phyloP scores from a whole-genome alignment of 2,329 filamentous ascomycete species.

The Claviceps digitariae region DNA sequence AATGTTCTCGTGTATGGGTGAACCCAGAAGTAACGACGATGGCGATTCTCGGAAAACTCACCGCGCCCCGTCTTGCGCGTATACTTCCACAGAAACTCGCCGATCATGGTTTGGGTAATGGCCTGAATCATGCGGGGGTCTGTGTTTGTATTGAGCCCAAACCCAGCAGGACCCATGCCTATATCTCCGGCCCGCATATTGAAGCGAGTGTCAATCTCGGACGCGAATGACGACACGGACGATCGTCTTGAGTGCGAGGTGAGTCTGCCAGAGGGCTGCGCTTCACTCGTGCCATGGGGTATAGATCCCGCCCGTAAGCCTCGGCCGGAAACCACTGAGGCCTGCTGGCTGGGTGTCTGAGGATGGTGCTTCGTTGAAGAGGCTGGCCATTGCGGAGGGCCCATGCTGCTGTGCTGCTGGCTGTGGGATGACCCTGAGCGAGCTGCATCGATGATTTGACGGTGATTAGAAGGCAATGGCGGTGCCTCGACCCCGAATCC shows the following conservation, averaged over 20 bases:
- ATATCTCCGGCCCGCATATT: conserved; percentile 51
- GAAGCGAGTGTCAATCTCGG: conserved; percentile 84
- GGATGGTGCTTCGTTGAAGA: conserved; percentile 51
- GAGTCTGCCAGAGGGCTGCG: conserved; percentile 34
- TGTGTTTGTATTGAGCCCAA: conserved; percentile 61
- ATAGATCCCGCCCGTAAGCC: conserved; percentile 34
- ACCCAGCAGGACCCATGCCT: conserved; percentile 39
- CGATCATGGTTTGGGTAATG: conserved; percentile 99
- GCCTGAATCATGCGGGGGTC: conserved; percentile 98
- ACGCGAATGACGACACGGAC: conserved; percentile 89
- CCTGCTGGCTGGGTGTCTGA: conserved; percentile 43
- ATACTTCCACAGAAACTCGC: conserved; percentile 98
- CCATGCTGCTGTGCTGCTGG: conserved; percentile 47
- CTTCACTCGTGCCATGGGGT: conserved; percentile 32
- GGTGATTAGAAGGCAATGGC: conserved; percentile 71
- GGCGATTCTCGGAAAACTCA: conserved; percentile 77
- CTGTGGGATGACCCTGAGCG: conserved; percentile 41
- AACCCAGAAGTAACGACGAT: conserved; percentile 97
- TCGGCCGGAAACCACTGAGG: conserved; percentile 31
- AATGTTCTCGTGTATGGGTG: conserved; percentile 93
- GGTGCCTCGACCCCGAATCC: conserved; percentile 36
- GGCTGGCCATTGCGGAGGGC: conserved; percentile 70
- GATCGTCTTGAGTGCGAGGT: conserved; percentile 39
- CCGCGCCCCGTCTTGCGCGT: conserved; percentile 86
- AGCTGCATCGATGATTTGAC: conserved; percentile 70